Evolutionary conservation across 2,329 filamentous ascomycete species (phyloP).

Genomic region (Phoma sp.): DNA sequence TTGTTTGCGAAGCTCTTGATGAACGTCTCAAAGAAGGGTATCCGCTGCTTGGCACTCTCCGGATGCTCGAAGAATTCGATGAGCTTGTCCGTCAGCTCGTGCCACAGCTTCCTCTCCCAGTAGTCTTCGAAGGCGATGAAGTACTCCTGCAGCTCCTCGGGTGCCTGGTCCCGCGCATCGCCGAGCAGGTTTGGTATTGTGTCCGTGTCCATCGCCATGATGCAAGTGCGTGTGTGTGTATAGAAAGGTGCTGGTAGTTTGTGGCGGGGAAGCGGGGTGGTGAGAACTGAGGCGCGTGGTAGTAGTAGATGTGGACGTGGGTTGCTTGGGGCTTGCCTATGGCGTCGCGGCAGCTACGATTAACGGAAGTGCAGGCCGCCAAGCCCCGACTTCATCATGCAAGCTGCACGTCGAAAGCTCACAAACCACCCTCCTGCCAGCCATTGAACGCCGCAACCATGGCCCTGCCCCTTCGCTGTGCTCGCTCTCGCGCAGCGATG

Average conservation of each 20-base stretch:
- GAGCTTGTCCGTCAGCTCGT: conserved; percentile 91
- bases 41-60: conserved; percentile 80
- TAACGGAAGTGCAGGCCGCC: conserved; percentile 26
- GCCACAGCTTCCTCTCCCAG: conserved; percentile 99
- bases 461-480: conserved; percentile 49
- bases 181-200: conserved; percentile 90
- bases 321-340: conserved; percentile 15
- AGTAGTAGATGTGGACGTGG: conserved; percentile 21
- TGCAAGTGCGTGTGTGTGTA: conserved; percentile 8
- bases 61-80: conserved; percentile 86
- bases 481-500: conserved; percentile 48
- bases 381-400: conserved; percentile 29
- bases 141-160: conserved; percentile 84
- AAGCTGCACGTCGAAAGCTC: conserved; percentile 37
- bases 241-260: conserved; percentile 1
- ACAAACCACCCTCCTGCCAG: conserved; percentile 35
- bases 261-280: conserved; percentile 10
- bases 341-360: conserved; percentile 29
- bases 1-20: conserved; percentile 96
- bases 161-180: conserved; percentile 85
- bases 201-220: conserved; percentile 76
- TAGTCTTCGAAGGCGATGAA: conserved; percentile 93
- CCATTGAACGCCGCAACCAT: conserved; percentile 50
- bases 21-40: conserved; percentile 92
- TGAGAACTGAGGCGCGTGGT: conserved; percentile 15